Base-by-base conservation (phyloP, 192 early-diverging fungal species). In the Backusella mclennaniae region DNA sequence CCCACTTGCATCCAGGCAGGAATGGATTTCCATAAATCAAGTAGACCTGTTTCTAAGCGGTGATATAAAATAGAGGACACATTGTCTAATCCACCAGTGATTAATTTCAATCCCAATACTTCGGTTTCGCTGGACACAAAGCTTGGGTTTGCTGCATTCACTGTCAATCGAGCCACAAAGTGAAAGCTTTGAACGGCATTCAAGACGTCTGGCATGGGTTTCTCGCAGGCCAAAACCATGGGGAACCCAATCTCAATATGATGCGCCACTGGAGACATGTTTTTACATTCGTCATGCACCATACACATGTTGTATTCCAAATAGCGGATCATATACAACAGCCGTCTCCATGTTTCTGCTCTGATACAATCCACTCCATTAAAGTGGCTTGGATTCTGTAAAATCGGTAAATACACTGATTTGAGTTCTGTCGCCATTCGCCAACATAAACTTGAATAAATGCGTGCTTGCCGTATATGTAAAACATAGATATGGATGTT, bases 271-370 rank as follows among this genome's bases (percentile, higher is more conserved):
- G 26, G 21, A 7, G 66, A 41, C 35, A 75, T 69, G 52, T 71
- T 42, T 26, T 31, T 71, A 5, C 17, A 35, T 35, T 41, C 31
- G 33, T 72, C 70, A 39, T 66, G 53, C 26, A 73, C 33, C 29
- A 70, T 76, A 42, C 59, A 66, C 44, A 80, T 26, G 39, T 67
- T 72, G 8, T 66, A 36, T 67, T 76, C 74, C 39, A 76, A 31
- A 63, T 71, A 71, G 12, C 78, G 67, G 36, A 72, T 66, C n/a
- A 66, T 23, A 15, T 76, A 76, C n/a, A 69, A 73, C 42, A 76
- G 4, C 19, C 78, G 78, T 12, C 69, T 42, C 78, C 78, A 80
- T 2, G 78, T 71, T 42, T 80, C 78, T 7, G 78, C 78, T 1
- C 63, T 31, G 26, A 41, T 39, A 12, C 39, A 33, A 29, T 26